These are phyloP conservation scores for Dactylis glomerata DNA, from an alignment of 176 grass and related monocot genomes.

Conservation along the genomic window DNA sequence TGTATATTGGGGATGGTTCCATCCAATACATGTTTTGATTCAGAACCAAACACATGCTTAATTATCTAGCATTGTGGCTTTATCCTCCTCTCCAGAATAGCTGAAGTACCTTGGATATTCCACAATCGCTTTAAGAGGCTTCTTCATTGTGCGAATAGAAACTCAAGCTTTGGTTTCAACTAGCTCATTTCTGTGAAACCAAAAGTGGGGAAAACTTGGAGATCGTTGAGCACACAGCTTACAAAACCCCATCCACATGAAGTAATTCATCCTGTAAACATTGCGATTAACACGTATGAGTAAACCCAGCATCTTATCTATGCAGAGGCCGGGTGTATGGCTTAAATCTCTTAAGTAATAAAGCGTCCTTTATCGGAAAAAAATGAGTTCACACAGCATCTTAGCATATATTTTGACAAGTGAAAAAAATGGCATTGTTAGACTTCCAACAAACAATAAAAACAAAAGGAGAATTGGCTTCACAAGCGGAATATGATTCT, in stretches of 20 bases:
- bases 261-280: slow-evolving; percentile 55
- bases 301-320: background rate
- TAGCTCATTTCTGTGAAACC: slow-evolving; percentile 55
- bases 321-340: too few relatives aligned
- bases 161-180: slow-evolving; percentile 70
- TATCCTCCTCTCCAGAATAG: slow-evolving; percentile 73
- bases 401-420: background rate
- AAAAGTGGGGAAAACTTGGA: slow-evolving; percentile 65
- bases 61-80: slow-evolving; percentile 53
- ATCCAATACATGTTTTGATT: too few relatives aligned
- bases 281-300: background rate
- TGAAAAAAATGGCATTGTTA: background rate
- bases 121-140: slow-evolving; percentile 54
- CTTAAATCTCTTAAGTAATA: too few relatives aligned
- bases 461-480: background rate
- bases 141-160: slow-evolving; percentile 65
- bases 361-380: too few relatives aligned
- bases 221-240: slow-evolving; percentile 66
- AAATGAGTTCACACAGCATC: background rate
- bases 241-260: slow-evolving; percentile 52
- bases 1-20: too few relatives aligned
- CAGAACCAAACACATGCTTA: too few relatives aligned
- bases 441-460: background rate
- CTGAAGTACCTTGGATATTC: slow-evolving; percentile 74
- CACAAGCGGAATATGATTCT: background rate